Base-by-base conservation (phyloP, 2,329 filamentous ascomycete genomes). In the Ophiostoma angusticollis region DNA sequence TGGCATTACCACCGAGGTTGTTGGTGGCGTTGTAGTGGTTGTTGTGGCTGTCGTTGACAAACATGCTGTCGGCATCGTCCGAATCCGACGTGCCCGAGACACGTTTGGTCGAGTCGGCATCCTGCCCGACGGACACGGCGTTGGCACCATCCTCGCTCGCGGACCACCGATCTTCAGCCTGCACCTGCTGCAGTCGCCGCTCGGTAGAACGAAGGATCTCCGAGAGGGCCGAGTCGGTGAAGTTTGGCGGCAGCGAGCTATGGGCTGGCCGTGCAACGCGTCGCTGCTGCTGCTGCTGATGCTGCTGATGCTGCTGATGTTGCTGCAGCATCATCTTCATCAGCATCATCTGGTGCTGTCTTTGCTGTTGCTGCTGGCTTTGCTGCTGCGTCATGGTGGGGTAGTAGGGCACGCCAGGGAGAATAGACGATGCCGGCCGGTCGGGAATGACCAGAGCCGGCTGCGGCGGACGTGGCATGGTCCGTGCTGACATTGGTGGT, bases 121-220 rank as follows among this genome's bases (percentile, higher is more conserved):
- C 32, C 14, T 23, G 24, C 7, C 17, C 18, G 7, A 17, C 32
- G 1, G 31, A 14, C 14, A 4, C 17, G 6, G 31, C 17, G 16
- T 21, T 19, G 4, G 11, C 6, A 13, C 18, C 9, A 12, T 27
- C 7, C 25, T 25, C 31, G 13, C 2, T 13, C 28, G 14, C 24
- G 11, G 11, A 17, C 18, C 22, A 16, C 17, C 9, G 34, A 37
- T 5, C 13, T 34, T 37, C 22, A 31, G 24, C 13, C 34, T 46
- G 42, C 35, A 37, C 28, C 41, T 47, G 42, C 28, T 39, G 40
- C 12, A 74, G 58, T 9, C 70, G 58, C 54, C 65, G 57, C 19
- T 73, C 71, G 1, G 70, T 75, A 24, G 61, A 67, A 31, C 59
- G 60, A 23, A 75, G 55, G 21, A 75, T 74, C 43, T 66, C 58